A percentile compares a stretch with the other conserved stretches of the same genome.
phyloP scores from a whole-genome alignment of 2,329 filamentous ascomycete genomes.

The Monosporascus cannonballus region DNA sequence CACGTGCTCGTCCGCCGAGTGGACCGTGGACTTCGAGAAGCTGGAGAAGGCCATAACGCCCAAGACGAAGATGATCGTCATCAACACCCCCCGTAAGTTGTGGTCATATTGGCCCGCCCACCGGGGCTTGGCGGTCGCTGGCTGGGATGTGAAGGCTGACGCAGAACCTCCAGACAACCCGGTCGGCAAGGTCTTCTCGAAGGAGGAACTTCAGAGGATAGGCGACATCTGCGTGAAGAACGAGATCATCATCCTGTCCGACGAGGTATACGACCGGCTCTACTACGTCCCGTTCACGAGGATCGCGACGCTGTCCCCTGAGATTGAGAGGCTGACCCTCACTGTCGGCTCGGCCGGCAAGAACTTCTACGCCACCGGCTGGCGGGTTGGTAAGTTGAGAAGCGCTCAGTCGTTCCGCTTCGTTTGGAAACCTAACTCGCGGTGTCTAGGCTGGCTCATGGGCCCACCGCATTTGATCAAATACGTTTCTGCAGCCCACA shows the following conservation, averaged over 20 bases:
- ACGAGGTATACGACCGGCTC: slow-evolving; percentile 90
- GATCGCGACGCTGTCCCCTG: slow-evolving; percentile 83
- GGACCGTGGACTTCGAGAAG: slow-evolving; percentile 79
- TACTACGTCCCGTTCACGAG: slow-evolving; percentile 95
- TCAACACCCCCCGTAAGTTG: slow-evolving; percentile 61
- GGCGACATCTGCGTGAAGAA: slow-evolving; percentile 87
- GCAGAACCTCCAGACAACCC: slow-evolving; percentile 65
- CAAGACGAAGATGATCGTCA: slow-evolving; percentile 92
- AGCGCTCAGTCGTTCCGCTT: background rate
- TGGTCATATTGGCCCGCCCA: background rate
- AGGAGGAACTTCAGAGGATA: slow-evolving; percentile 75
- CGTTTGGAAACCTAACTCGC: slow-evolving; percentile 1
- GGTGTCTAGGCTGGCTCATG: slow-evolving; percentile 70
- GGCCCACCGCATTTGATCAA: slow-evolving; percentile 84
- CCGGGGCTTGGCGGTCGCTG: background rate
- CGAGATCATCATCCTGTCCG: slow-evolving; percentile 87
- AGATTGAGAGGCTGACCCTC: slow-evolving; percentile 80
- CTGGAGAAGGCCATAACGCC: slow-evolving; percentile 76
- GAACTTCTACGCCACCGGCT: slow-evolving; percentile 97
- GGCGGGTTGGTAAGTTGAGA: slow-evolving; percentile 64
- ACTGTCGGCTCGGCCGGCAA: slow-evolving; percentile 96
- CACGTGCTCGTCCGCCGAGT: slow-evolving; percentile 81
- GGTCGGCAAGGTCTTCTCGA: slow-evolving; percentile 90
- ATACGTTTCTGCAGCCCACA: slow-evolving; percentile 88
- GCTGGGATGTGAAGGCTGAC: background rate